phyloP scores from a whole-genome alignment of 2,329 filamentous ascomycete genomes.

The Mycosphaerella arachidis region DNA sequence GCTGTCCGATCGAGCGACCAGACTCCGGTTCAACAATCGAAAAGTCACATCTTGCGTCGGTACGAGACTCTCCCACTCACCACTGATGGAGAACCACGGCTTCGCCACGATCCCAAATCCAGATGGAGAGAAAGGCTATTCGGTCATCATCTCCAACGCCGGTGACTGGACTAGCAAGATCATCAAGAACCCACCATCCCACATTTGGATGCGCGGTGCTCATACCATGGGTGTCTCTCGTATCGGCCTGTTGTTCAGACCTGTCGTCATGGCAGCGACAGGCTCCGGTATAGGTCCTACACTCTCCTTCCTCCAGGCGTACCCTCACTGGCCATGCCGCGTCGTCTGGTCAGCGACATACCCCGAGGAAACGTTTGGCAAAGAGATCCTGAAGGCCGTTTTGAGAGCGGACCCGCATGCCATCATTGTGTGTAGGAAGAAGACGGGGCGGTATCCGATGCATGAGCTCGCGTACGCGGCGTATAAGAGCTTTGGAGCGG shows the following conservation, averaged over 20 bases:
- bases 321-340: slow-evolving; percentile 47
- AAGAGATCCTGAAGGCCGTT: slow-evolving; percentile 54
- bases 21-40: slow-evolving; percentile 64
- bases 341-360: slow-evolving; percentile 65
- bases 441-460: slow-evolving; percentile 58
- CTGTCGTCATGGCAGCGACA: slow-evolving; percentile 63
- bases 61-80: slow-evolving; percentile 22
- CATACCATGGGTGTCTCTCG: slow-evolving; percentile 65
- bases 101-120: slow-evolving; percentile 69
- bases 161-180: slow-evolving; percentile 68
- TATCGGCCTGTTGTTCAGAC: slow-evolving; percentile 61
- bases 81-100: slow-evolving; percentile 62
- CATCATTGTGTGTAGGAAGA: slow-evolving; percentile 62
- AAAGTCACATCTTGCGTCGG: slow-evolving; percentile 45
- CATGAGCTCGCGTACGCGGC: slow-evolving; percentile 52
- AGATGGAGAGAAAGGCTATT: slow-evolving; percentile 53
- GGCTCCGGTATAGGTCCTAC: slow-evolving; percentile 70
- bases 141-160: slow-evolving; percentile 65
- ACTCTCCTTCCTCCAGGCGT: slow-evolving; percentile 55
- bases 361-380: slow-evolving; percentile 60
- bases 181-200: slow-evolving; percentile 57
- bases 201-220: slow-evolving; percentile 64
- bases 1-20: slow-evolving; percentile 67
- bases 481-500: slow-evolving; percentile 45
- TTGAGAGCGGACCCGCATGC: slow-evolving; percentile 56